Percentiles rank a stretch among this genome's conserved stretches.
phyloP scores from a whole-genome alignment of 352 stramenopile genomes.

The Blastocystis sp. region DNA sequence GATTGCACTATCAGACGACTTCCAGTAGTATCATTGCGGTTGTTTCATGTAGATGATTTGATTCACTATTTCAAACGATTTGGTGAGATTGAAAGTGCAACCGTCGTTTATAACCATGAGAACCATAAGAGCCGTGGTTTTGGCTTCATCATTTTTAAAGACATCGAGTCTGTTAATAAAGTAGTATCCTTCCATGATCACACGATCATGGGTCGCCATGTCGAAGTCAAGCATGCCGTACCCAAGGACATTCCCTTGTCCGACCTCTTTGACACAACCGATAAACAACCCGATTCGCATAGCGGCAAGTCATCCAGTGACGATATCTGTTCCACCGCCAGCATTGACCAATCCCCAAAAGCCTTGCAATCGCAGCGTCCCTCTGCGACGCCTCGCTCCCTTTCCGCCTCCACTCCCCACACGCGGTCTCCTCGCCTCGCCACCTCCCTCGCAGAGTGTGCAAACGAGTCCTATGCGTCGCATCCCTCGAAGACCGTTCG shows the following conservation, averaged over 20 bases:
- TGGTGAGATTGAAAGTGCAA: constrained; percentile 37
- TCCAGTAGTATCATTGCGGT: not conserved
- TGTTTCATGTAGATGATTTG: constrained; percentile 52
- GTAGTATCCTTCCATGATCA: not conserved
- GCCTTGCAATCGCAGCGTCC: too few species aligned
- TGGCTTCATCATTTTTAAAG: constrained; percentile 54
- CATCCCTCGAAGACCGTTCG: too few species aligned
- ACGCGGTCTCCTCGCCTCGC: too few species aligned
- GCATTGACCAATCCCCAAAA: too few species aligned
- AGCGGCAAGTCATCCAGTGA: too few species aligned
- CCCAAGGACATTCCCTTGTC: not conserved
- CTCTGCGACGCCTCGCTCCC: too few species aligned
- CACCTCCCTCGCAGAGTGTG: too few species aligned
- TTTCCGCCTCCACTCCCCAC: too few species aligned
- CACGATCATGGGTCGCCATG: not conserved
- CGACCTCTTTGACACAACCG: not conserved
- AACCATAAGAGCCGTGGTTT: constrained; percentile 53
- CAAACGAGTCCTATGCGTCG: too few species aligned
- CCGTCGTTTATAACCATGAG: constrained; percentile 25
- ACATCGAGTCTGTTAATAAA: not conserved
- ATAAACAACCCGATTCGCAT: too few species aligned
- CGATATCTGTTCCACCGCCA: too few species aligned
- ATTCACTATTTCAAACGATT: constrained; percentile 23
- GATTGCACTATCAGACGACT: constrained; percentile 46
- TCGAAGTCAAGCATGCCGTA: constrained; percentile 28